phyloP scores from a whole-genome alignment of 192 early-diverging fungal species.

The Piromyces finnis region DNA sequence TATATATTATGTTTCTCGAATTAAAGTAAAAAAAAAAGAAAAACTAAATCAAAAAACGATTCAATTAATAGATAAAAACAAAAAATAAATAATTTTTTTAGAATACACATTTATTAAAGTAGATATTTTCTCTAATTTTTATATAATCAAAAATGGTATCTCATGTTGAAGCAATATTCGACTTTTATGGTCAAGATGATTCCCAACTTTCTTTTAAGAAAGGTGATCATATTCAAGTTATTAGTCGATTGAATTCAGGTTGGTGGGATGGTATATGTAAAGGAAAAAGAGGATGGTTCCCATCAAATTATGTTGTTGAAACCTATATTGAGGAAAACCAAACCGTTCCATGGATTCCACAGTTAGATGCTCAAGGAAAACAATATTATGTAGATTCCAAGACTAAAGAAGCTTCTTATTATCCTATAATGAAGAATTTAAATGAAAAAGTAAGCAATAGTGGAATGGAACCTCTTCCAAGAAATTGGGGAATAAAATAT shows the following conservation, averaged over 20 bases:
- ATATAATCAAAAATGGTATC: not conserved
- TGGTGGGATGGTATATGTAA: conserved; percentile 93
- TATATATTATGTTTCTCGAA: too few species aligned
- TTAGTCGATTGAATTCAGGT: conserved; percentile 72
- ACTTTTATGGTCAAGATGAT: conserved; percentile 61
- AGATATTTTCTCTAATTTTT: too few species aligned
- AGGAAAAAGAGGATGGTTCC: conserved; percentile 53
- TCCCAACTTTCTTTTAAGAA: conserved; percentile 63
- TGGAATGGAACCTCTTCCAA: conserved; percentile 7
- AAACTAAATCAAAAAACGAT: too few species aligned
- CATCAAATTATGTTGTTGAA: conserved; percentile 26
- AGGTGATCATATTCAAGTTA: conserved; percentile 78
- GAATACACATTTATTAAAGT: too few species aligned
- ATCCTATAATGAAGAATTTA: conserved; percentile 2
- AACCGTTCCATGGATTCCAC: conserved; percentile 1
- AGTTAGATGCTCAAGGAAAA: conserved; percentile 1
- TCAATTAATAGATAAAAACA: too few species aligned
- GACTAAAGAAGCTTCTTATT: conserved; percentile 5
- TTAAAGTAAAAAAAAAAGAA: too few species aligned
- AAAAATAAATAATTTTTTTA: too few species aligned
- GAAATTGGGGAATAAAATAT: conserved; percentile 40
- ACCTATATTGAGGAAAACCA: conserved; percentile 1
- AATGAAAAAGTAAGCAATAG: conserved; percentile 3
- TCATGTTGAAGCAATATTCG: conserved; percentile 48
- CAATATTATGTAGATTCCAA: not conserved